A percentile compares a stretch with the other conserved stretches of the same genome.
Evolutionary conservation across 1,139 yeast species (phyloP).

Genomic region (Nakaseomyces nivariensis): DNA sequence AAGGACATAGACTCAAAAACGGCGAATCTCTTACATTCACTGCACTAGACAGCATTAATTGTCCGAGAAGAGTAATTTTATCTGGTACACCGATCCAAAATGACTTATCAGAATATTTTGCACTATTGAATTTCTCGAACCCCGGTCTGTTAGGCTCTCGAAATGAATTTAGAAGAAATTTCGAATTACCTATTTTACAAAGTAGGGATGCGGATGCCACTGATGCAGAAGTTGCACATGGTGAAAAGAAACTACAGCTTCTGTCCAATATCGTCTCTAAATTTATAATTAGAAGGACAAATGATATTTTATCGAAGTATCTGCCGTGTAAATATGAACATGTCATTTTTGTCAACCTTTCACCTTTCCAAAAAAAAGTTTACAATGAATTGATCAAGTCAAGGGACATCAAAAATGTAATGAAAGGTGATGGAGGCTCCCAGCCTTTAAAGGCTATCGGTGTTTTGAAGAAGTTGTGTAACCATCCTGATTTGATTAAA

Average conservation of each 20-base stretch:
- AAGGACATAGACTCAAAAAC: conserved; percentile 90
- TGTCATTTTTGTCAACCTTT: conserved; percentile 77
- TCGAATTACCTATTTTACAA: conserved; percentile 65
- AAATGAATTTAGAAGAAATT: conserved; percentile 72
- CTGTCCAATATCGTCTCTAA: conserved; percentile 71
- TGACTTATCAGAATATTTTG: conserved; percentile 89
- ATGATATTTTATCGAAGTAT: conserved; percentile 87
- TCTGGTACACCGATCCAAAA: conserved; percentile 98
- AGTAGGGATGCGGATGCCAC: conserved; percentile 90
- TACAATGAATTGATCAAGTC: conserved; percentile 73
- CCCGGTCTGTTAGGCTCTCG: conserved; percentile 89
- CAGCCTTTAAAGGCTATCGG: conserved; percentile 92
- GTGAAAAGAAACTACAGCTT: conserved; percentile 64
- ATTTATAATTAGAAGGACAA: conserved; percentile 89
- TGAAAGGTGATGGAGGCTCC: conserved; percentile 46
- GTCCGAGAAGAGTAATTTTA: conserved; percentile 80
- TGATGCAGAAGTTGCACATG: conserved; percentile 62
- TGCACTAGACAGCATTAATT: conserved; percentile 70
- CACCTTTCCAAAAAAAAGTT: conserved; percentile 64
- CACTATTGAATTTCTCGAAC: conserved; percentile 82
- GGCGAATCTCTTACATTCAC: conserved; percentile 92
- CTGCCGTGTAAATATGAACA: conserved; percentile 94
- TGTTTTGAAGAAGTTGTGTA: conserved; percentile 76
- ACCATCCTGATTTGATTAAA: conserved; percentile 79
- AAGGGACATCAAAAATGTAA: conserved; percentile 61